Evolutionary conservation across 345 rosid species (phyloP), one percentile per base, ranked within the genome.

Genomic region (Lepidium africanum): DNA sequence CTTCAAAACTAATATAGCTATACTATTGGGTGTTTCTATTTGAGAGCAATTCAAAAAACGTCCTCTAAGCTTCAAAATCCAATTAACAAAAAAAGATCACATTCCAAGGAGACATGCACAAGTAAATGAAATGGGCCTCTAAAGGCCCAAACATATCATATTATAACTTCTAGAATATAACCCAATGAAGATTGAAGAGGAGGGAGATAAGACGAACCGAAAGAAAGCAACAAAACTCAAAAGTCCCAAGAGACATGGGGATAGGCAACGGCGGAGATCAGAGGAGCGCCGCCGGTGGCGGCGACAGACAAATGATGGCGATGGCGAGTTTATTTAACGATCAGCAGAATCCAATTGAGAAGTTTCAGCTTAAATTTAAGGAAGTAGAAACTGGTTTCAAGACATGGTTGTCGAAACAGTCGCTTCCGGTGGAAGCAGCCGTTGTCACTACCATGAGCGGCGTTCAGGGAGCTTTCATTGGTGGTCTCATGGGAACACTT

Each of bases 391-490:
- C 36, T 21, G 80, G 82, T 48, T 85, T 88, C 80, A 84, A 79
- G 83, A 33, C 79, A 2, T 92, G 98, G 98, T 71, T 90, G 37
- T 81, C 98, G 23, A 81, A 80, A 78, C 98, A 92, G 74, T 76
- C 93, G 9, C 47, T 88, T 27, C 77, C 91, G 1, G 86, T 90
- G 11, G 98, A 92, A 73, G 96, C 90, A 8, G 89, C 87, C 46
- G 84, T 92, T 32, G 96, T 88, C 13, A 76, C 91, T 36, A 81
- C 83, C 82, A 85, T 91, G 80, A 73, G 83, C 61, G 88, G 82
- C 3, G 72, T 70, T 6, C 95, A 92, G 65, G 96, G 98, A 47
- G 98, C 88, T 33, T 86, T 88, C 37, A 86, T 92, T 37, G 98
- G 98, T 3, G 96, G 73, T 39, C 49, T 92, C 55, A 84, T 90